Evolutionary conservation across 1,139 yeast genomes (phyloP).

Genomic region (Nakaseomyces nivariensis): DNA sequence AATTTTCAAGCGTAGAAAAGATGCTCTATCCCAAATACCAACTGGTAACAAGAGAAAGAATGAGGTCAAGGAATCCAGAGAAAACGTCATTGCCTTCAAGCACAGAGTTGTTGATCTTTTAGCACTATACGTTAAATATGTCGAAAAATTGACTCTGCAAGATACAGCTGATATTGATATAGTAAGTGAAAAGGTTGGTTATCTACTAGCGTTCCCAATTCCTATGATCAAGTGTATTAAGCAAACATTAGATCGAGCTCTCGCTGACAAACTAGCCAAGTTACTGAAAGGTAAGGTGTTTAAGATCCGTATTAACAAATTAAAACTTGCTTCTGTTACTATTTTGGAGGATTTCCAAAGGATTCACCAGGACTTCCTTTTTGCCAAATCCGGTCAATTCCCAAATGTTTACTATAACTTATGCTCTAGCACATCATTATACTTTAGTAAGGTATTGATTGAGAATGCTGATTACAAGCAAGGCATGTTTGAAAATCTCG

Average conservation of each 20-base stretch:
- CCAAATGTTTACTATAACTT: conserved; percentile 18
- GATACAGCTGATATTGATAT: conserved; percentile 1
- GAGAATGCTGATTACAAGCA: conserved; percentile 16
- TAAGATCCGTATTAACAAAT: conserved; percentile 34
- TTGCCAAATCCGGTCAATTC: conserved; percentile 26
- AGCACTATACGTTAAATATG: conserved; percentile 44
- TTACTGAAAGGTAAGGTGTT: conserved; percentile 56
- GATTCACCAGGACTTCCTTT: conserved; percentile 27
- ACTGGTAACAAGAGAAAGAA: conserved; percentile 61
- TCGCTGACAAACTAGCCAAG: conserved; percentile 71
- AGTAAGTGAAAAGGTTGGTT: conserved; percentile 5
- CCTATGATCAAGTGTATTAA: conserved; percentile 56
- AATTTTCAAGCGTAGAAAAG: conserved; percentile 74
- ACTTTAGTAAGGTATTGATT: conserved; percentile 48
- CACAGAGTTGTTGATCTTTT: conserved; percentile 68
- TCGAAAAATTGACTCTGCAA: conserved; percentile 19
- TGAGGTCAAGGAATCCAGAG: conserved; percentile 68
- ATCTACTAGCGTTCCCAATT: conserved; percentile 37
- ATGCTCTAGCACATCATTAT: conserved; percentile 36
- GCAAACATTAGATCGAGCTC: conserved; percentile 54
- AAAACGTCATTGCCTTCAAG: conserved; percentile 71
- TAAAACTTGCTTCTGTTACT: conserved; percentile 12
- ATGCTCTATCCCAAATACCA: conserved; percentile 41
- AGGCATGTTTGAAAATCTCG: conserved; percentile 28
- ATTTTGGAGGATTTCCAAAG: conserved; percentile 11